These are phyloP conservation scores for Telopea speciosissima DNA, from an alignment of 177 flowering plant genomes.

Conservation along the genomic window DNA sequence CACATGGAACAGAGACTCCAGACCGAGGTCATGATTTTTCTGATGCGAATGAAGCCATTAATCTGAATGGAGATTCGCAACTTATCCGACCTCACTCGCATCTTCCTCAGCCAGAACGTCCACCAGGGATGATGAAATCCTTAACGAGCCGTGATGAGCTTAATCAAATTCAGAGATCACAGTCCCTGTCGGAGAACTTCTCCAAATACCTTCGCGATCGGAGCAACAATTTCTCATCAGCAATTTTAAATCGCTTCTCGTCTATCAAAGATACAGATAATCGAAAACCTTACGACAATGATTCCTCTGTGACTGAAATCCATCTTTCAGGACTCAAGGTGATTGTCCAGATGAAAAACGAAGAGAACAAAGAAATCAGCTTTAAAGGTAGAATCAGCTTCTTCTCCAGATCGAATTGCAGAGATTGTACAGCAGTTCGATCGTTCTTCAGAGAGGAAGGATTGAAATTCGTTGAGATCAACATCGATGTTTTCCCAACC, in stretches of 20 bases:
- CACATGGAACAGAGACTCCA: too few relatives aligned
- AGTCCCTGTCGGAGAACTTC: conserved; percentile 23
- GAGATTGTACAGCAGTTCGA: conserved; percentile 76
- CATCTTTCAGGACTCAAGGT: conserved; percentile 68
- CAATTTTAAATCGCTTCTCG: conserved; percentile 42
- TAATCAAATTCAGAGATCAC: conserved; percentile 20
- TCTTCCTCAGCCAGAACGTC: conserved; percentile 54
- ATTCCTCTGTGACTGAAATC: conserved; percentile 48
- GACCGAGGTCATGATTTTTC: too few relatives aligned
- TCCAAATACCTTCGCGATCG: conserved; percentile 50
- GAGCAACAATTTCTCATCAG: conserved; percentile 55
- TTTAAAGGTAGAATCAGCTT: conserved; percentile 69
- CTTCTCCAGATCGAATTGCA: conserved; percentile 82
- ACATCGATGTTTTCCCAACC: conserved; percentile 72
- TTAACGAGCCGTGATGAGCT: conserved; percentile 6
- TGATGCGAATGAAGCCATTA: too few relatives aligned
- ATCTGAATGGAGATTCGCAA: not conserved
- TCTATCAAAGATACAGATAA: conserved; percentile 27
- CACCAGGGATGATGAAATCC: conserved; percentile 25
- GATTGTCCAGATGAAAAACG: conserved; percentile 40
- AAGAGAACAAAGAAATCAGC: conserved; percentile 12
- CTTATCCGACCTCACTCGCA: conserved; percentile 19
- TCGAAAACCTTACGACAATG: conserved; percentile 3
- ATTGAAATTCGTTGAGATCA: conserved; percentile 65
- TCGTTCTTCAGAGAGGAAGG: conserved; percentile 53